Conservation (phyloP, 345 rosid genomes). For the Angophora floribunda region DNA sequence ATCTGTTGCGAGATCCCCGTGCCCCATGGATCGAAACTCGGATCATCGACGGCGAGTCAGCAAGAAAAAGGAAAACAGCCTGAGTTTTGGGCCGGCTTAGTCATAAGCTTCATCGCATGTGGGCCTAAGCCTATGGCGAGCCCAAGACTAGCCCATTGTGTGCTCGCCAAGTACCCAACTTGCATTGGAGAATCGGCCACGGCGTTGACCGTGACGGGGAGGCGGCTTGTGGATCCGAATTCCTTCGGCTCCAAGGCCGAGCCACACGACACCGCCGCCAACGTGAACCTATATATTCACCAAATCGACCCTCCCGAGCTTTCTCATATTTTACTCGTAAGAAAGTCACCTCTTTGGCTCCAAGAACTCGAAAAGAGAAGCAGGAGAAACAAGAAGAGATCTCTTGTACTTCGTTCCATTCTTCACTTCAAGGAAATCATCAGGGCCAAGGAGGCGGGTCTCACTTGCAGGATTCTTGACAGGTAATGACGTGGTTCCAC, state of each 20-base stretch:
- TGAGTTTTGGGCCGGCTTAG: background rate
- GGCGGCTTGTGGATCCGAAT: background rate
- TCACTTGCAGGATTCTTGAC: background rate
- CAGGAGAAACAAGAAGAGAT: background rate
- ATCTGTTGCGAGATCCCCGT: background rate
- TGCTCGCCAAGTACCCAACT: background rate
- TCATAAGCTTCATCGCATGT: background rate
- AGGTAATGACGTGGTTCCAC: background rate
- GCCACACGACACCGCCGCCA: background rate
- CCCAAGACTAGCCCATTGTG: background rate
- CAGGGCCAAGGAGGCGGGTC: background rate
- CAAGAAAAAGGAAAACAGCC: background rate
- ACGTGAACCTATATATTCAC: background rate
- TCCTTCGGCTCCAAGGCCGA: background rate
- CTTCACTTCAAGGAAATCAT: background rate
- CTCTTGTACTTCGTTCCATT: background rate
- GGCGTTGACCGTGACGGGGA: background rate
- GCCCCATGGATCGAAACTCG: background rate
- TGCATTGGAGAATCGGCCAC: background rate
- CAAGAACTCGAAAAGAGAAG: background rate
- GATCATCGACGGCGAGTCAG: background rate
- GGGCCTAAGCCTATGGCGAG: background rate
- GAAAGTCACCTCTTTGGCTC: background rate
- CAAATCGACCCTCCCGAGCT: background rate
- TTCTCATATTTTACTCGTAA: background rate